A percentile compares a stretch with the other conserved stretches of the same genome.
phyloP scores from a whole-genome alignment of 1,139 yeast genomes.

The Scheffersomyces quercinus region DNA sequence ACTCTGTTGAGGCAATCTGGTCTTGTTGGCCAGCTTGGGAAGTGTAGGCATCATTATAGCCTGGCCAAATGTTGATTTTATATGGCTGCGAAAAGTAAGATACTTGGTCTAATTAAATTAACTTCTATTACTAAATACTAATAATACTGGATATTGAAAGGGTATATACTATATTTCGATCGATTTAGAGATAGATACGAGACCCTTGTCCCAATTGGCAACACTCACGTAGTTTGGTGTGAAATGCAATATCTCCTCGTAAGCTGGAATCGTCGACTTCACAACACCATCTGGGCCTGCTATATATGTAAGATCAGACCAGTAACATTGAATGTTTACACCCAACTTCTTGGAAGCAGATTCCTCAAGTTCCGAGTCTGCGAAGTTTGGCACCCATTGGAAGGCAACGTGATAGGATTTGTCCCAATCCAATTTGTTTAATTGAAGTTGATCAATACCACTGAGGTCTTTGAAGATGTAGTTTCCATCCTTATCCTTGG shows the following conservation, averaged over 20 bases:
- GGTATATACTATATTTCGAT: slow-evolving; percentile 36
- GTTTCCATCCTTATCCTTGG: slow-evolving; percentile 51
- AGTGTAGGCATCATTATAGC: too few species aligned
- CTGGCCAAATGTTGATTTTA: too few species aligned
- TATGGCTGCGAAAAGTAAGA: neutral
- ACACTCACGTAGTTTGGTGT: slow-evolving; percentile 65
- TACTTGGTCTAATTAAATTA: neutral
- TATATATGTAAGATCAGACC: slow-evolving; percentile 61
- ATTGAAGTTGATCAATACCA: slow-evolving; percentile 63
- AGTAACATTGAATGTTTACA: slow-evolving; percentile 61
- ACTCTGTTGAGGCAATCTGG: too few species aligned
- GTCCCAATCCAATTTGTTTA: slow-evolving; percentile 68
- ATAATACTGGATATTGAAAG: neutral
- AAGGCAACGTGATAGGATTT: slow-evolving; percentile 60
- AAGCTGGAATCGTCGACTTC: slow-evolving; percentile 61
- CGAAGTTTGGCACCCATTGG: slow-evolving; percentile 76
- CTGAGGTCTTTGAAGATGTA: slow-evolving; percentile 50
- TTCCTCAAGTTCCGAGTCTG: slow-evolving; percentile 42
- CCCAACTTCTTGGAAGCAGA: slow-evolving; percentile 46
- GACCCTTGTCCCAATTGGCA: slow-evolving; percentile 67
- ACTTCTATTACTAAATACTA: neutral
- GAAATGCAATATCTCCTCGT: slow-evolving; percentile 63
- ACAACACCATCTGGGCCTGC: slow-evolving; percentile 27
- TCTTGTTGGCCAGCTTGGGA: too few species aligned
- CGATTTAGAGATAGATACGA: slow-evolving; percentile 53